A percentile compares a stretch with the other conserved stretches of the same genome.
These are phyloP conservation scores for Coemansia sp. DNA, from an alignment of 371 early-diverging fungal species.

Conservation along the genomic window DNA sequence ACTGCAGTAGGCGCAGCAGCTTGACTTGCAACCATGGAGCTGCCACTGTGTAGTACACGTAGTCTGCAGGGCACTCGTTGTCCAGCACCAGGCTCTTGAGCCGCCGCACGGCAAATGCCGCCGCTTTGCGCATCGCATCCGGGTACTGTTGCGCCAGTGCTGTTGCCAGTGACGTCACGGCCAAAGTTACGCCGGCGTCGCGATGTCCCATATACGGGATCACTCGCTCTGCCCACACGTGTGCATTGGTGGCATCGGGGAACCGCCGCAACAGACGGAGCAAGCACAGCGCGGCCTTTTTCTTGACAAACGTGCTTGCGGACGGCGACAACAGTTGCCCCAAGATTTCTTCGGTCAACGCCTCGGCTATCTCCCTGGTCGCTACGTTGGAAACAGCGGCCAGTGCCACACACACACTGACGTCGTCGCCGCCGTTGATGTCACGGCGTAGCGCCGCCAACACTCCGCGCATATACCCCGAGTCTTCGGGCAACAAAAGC, in stretches of 20 bases:
- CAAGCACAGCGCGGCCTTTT: constrained; percentile 94
- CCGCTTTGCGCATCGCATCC: constrained; percentile 72
- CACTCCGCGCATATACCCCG: constrained; percentile 78
- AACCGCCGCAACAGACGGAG: constrained; percentile 84
- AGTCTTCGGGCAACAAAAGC: constrained; percentile 82
- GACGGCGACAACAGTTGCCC: constrained; percentile 79
- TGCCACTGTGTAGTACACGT: constrained; percentile 95
- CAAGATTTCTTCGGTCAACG: constrained; percentile 79
- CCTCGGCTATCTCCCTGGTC: constrained; percentile 87
- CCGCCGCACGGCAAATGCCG: constrained; percentile 61
- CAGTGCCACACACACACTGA: constrained; percentile 85
- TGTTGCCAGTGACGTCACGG: constrained; percentile 79
- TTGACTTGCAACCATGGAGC: constrained; percentile 97
- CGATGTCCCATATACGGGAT: constrained; percentile 79
- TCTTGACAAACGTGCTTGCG: constrained; percentile 67
- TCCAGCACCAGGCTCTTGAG: constrained; percentile 86
- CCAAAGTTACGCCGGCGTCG: constrained; percentile 81
- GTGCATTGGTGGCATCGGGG: constrained; percentile 84
- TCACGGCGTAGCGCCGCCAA: constrained; percentile 87
- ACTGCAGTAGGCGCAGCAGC: constrained; percentile 87
- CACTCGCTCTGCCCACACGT: constrained; percentile 85
- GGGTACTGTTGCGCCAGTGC: constrained; percentile 87
- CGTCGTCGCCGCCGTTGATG: constrained; percentile 84
- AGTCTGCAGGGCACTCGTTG: constrained; percentile 77
- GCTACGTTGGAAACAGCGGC: constrained; percentile 95